Evolutionary conservation across 2,329 filamentous ascomycete genomes (phyloP), one percentile per base, ranked within the genome.

Genomic region (Penicillium corylophilum): DNA sequence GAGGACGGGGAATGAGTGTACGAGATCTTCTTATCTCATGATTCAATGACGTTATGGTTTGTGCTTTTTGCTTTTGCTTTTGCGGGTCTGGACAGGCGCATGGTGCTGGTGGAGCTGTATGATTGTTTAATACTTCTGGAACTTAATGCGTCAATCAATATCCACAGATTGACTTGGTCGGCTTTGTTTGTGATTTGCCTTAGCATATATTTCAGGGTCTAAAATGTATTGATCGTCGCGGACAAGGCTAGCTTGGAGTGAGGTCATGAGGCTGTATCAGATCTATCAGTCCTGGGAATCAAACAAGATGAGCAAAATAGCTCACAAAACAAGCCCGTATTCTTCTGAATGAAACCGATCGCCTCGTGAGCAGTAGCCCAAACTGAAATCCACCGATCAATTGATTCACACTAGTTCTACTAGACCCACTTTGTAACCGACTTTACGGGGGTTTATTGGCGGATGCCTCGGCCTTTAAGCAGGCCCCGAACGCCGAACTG

Each of bases 11-110:
- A 2, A 81, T 82, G 75, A 82, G 79, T 66, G 80, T 82, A 5
- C 75, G 74, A 47, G 80, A 82, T 69, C 64, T 83, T 45, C 66
- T 83, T 50, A 82, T 78, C 58, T 73, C 76, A 33, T 82, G 64
- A 56, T 29, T 15, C 2, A 16, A 48, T 46, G 12, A 28, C 23
- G 28, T 3, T 36, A 36, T 43, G 33, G 26, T 29, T 13, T 35
- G 7, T 33, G 26, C 18, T 8, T 28, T 7, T 29, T 45, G 22
- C 45, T 23, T 50, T 48, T 38, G 9, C 16, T 48, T 53, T 35
- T 47, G 13, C 29, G 41, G 7, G 28, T 44, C 44, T n/a, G 13
- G 28, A 20, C 24, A 16, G 35, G 48, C 35, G 35, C 42, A n/a
- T 35, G n/a, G 41, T 22, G 24, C 10, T 29, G 10, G 5, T 20